Evolutionary conservation across 495 filamentous ascomycete species (phyloP).

Genomic region (Trichocladium antarcticum): DNA sequence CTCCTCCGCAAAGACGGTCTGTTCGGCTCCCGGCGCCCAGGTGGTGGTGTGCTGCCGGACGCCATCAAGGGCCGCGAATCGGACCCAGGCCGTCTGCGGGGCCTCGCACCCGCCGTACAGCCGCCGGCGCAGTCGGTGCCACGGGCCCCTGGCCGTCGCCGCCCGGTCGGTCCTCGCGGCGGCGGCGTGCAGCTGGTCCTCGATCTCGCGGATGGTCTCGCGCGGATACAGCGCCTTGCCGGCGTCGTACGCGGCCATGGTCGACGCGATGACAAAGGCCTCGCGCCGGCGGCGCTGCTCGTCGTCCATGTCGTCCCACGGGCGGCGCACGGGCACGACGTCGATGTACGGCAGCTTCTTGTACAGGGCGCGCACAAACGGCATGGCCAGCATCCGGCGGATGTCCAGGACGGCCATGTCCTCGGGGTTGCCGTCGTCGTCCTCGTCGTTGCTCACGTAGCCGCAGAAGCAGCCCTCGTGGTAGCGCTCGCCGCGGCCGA

Average conservation of each 20-base stretch:
- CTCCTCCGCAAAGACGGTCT: not conserved
- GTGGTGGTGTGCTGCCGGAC: conserved; percentile 6
- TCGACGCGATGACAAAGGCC: conserved; percentile 1
- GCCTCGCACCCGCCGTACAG: conserved; percentile 5
- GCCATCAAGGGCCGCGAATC: conserved; percentile 8
- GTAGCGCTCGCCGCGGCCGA: conserved; percentile 10
- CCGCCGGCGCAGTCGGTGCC: no score
- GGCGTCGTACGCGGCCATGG: conserved; percentile 4
- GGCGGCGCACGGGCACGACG: conserved; percentile 5
- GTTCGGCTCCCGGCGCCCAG: conserved; percentile 4
- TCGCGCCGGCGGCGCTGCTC: not conserved
- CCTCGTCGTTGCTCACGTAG: conserved; percentile 1
- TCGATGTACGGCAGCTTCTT: conserved; percentile 12
- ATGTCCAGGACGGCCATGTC: conserved; percentile 1
- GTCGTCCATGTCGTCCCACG: not conserved
- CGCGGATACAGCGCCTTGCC: conserved; percentile 16
- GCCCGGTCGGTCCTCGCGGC: no score
- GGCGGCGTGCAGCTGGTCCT: conserved; percentile 5
- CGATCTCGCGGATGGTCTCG: conserved; percentile 4
- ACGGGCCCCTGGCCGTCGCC: no score
- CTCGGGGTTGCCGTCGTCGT: not conserved
- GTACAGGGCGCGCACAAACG: conserved; percentile 8
- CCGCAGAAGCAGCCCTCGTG: conserved; percentile 10
- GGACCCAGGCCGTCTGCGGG: conserved; percentile 11
- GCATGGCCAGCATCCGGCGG: conserved; percentile 7